Evolutionary conservation across 805 yeast species (phyloP).

Genomic region (Nakazawaea ambrosiae): DNA sequence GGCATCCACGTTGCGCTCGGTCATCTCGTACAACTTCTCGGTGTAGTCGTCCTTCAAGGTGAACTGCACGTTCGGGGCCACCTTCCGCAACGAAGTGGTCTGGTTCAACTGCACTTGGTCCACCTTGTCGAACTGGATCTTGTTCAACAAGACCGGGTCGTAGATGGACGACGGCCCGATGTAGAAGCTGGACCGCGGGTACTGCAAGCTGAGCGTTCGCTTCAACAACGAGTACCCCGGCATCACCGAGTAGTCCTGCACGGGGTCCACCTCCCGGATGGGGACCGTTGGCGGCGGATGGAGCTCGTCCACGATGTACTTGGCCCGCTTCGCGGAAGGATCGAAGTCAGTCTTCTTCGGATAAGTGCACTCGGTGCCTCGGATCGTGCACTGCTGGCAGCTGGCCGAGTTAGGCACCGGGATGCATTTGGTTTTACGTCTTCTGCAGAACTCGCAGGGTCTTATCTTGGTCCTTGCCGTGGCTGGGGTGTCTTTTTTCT

Average conservation of each 20-base stretch:
- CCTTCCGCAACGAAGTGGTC: constrained; percentile 66
- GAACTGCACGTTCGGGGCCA: constrained; percentile 70
- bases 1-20: constrained; percentile 74
- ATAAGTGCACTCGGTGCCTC: constrained; percentile 69
- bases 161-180: constrained; percentile 86
- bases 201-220: constrained; percentile 69
- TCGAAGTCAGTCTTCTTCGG: constrained; percentile 39
- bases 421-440: constrained; percentile 76
- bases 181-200: constrained; percentile 83
- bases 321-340: constrained; percentile 17
- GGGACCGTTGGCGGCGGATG: constrained; percentile 31
- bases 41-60: constrained; percentile 75
- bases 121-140: constrained; percentile 57
- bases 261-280: constrained; percentile 48
- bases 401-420: constrained; percentile 52
- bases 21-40: constrained; percentile 55
- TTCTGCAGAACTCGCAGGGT: constrained; percentile 83
- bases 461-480: constrained; percentile 32
- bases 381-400: constrained; percentile 74
- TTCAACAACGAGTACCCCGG: constrained; percentile 59
- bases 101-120: constrained; percentile 75
- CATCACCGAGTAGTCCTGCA: constrained; percentile 60
- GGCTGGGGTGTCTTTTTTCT: too few species aligned
- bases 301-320: constrained; percentile 26
- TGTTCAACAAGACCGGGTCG: constrained; percentile 63